These are phyloP conservation scores for Aegilops tauschii DNA, from an alignment of 176 grass and related monocot species.

Conservation along the genomic window DNA sequence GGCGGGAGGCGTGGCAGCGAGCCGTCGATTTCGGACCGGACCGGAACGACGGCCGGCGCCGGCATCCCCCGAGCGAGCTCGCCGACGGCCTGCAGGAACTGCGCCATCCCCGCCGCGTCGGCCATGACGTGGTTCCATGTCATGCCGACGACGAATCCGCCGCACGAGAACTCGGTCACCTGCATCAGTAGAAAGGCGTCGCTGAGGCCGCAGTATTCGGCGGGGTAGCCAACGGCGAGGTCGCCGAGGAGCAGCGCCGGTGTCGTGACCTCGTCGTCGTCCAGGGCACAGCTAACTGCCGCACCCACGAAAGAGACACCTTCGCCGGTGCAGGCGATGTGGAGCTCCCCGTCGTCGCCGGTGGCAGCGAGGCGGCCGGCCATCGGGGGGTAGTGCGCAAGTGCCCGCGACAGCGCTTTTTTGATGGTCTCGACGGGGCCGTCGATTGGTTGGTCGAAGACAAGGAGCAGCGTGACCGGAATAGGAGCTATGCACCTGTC, in stretches of 20 bases:
- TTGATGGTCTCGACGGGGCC: slow-evolving; percentile 16
- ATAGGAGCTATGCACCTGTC: not conserved
- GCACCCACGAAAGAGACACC: slow-evolving; percentile 26
- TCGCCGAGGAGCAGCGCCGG: not conserved
- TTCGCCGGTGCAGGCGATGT: slow-evolving; percentile 26
- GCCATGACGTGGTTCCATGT: slow-evolving; percentile 18
- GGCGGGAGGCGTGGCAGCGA: too few species aligned
- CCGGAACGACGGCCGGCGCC: not conserved
- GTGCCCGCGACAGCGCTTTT: not conserved
- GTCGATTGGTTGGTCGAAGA: not conserved
- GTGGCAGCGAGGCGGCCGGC: slow-evolving; percentile 18
- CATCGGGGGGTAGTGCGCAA: slow-evolving; percentile 33
- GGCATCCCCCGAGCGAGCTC: slow-evolving; percentile 8
- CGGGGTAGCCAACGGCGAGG: slow-evolving; percentile 9
- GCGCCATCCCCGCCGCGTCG: slow-evolving; percentile 24
- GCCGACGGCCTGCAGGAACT: slow-evolving; percentile 28
- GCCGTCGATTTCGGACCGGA: not conserved
- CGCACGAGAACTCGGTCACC: slow-evolving; percentile 4
- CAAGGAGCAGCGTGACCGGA: not conserved
- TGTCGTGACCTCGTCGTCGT: not conserved
- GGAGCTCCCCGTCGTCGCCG: not conserved
- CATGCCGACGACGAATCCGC: slow-evolving; percentile 23
- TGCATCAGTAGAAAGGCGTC: not conserved
- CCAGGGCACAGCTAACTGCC: not conserved
- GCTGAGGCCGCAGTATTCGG: not conserved